phyloP scores from a whole-genome alignment of 305 asterid species.

The Fraxinus floribunda region DNA sequence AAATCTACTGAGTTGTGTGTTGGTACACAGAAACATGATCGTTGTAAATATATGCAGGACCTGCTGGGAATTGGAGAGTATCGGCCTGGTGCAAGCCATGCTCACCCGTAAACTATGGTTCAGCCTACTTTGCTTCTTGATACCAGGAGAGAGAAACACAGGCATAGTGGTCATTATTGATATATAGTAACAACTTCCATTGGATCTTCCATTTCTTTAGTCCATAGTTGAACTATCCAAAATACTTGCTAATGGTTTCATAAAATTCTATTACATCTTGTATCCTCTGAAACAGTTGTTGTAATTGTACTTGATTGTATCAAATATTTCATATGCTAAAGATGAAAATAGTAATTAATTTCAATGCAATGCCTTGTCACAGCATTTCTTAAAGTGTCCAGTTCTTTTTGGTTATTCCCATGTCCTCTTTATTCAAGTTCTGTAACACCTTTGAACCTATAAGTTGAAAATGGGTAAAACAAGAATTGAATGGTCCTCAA shows the following conservation, averaged over 20 bases:
- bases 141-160: not conserved
- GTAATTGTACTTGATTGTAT: conserved; percentile 21
- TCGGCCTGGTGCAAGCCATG: conserved; percentile 62
- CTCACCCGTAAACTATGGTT: conserved; percentile 30
- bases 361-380: not conserved
- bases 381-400: not conserved
- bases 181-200: not conserved
- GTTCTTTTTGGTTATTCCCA: not conserved
- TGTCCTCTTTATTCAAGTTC: conserved; percentile 3
- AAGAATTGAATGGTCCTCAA: not conserved
- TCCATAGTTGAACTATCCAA: not conserved
- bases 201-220: not conserved
- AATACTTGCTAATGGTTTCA: conserved; percentile 15
- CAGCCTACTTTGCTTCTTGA: not conserved
- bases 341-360: conserved; percentile 11
- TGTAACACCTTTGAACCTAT: not conserved
- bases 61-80: conserved; percentile 96
- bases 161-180: not conserved
- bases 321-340: not conserved
- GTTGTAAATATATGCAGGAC: conserved; percentile 57
- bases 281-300: conserved; percentile 13
- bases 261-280: not conserved
- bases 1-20: not conserved
- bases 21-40: not conserved
- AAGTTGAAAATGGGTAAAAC: not conserved